Evolutionary conservation across 2,329 filamentous ascomycete species (phyloP).

Genomic region (Microsporum ferrugineum): DNA sequence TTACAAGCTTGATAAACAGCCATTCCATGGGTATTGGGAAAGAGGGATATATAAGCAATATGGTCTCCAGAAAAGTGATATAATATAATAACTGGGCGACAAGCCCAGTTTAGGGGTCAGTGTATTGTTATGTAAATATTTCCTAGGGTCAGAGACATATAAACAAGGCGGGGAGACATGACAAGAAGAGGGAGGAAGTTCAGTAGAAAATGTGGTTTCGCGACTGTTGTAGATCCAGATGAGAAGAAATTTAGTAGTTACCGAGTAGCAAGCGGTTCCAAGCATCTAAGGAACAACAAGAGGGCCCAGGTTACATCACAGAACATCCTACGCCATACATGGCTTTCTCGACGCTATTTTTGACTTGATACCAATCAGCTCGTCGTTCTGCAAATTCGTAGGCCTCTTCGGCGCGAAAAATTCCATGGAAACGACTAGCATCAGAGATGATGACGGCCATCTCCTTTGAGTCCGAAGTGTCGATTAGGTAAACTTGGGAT

Average conservation of each 20-base stretch:
- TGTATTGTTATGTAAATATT: too few species aligned
- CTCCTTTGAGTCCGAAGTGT: slow-evolving; percentile 76
- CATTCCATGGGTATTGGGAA: not conserved
- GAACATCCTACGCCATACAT: slow-evolving; percentile 92
- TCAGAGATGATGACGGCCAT: slow-evolving; percentile 93
- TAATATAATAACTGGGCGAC: not conserved
- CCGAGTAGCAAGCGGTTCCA: too few species aligned
- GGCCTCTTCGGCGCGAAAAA: slow-evolving; percentile 91
- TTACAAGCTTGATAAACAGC: not conserved
- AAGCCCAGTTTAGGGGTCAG: not conserved
- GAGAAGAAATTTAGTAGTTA: too few species aligned
- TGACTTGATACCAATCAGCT: slow-evolving; percentile 90
- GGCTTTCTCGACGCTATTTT: slow-evolving; percentile 77
- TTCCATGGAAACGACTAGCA: slow-evolving; percentile 74
- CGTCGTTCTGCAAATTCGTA: slow-evolving; percentile 92
- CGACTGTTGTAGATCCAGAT: too few species aligned
- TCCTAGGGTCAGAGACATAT: too few species aligned
- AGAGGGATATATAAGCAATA: not conserved
- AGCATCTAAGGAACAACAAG: too few species aligned
- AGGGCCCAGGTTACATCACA: slow-evolving; percentile 55
- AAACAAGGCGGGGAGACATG: too few species aligned
- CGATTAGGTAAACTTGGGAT: slow-evolving; percentile 90
- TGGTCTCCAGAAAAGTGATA: not conserved
- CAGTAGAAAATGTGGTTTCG: too few species aligned
- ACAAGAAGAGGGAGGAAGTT: too few species aligned